Base-by-base conservation (phyloP, 768 basidiomycete genomes). In the Pisolithus orientalis region DNA sequence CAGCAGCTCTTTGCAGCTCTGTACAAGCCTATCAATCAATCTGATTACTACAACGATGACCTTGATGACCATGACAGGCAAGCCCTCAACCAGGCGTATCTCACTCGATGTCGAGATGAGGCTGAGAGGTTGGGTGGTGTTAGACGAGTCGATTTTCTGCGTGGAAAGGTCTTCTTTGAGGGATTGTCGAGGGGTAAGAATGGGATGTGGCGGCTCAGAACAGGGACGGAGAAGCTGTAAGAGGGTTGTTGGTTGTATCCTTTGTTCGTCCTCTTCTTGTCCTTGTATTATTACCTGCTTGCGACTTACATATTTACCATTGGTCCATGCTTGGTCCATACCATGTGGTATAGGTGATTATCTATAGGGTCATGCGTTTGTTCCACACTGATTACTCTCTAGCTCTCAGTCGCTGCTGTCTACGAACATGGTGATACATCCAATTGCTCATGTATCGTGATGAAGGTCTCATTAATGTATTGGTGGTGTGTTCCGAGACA, bases 131-230 rank as follows among this genome's bases (percentile, higher is more conserved):
- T 61, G 47, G 58, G 58, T 45, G 85, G 85, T 1, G 75, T 86
- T 24, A 70, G 72, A 29, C 73, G 74, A 47, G 73, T 87, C 5
- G 85, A 87, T 67, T 87, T 75, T 58, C 65, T 87, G 66, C 79
- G 79, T 13, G 74, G 72, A 34, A 75, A 75, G 53, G 65, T 69
- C 44, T 60, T 79, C 8, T 77, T 85, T 64, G 68, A 75, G 51
- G 85, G 85, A 6, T 64, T 87, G 52, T 64, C 63, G 45, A 74
- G 76, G 49, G 76, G 76, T 2, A 76, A 71, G 58, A 74, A 78
- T 32, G 84, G 85, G 7, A 72, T 80, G 66, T 86, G 83, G 80
- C 80, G 84, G 66, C 75, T 87, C 62, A 84, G 79, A 66, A 76
- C 80, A 38, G 70, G 65, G 49, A 69, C 53, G 43, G 63, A 17